phyloP scores from a whole-genome alignment of 1,284 basidiomycete species.

The Trichosporon faecale region DNA sequence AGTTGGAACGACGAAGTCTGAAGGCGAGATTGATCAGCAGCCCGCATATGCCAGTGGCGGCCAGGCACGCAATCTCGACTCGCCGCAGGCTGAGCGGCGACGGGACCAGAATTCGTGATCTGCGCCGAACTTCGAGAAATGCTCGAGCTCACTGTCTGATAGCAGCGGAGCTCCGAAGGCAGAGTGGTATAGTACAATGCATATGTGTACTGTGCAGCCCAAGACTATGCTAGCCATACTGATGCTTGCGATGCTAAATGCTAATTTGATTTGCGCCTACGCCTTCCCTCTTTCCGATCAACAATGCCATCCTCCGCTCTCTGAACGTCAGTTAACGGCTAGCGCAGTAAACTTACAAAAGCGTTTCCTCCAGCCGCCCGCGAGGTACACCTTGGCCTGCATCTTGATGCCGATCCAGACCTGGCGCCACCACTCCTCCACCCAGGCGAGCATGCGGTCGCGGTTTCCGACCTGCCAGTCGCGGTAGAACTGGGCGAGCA shows the following conservation, averaged over 20 bases:
- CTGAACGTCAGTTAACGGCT: background rate
- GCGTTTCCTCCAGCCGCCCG: constrained; percentile 5
- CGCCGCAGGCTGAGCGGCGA: background rate
- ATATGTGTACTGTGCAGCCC: constrained; percentile 9
- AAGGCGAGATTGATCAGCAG: constrained; percentile 8
- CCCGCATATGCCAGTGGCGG: background rate
- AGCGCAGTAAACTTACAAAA: background rate
- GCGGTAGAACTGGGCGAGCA: constrained; percentile 44
- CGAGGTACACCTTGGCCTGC: constrained; percentile 36
- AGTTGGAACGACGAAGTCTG: constrained; percentile 1
- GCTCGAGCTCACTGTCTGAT: background rate
- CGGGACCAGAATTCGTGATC: background rate
- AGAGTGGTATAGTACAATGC: constrained; percentile 11
- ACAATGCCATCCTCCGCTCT: background rate
- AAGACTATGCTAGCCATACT: constrained; percentile 1
- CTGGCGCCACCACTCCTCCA: constrained; percentile 48
- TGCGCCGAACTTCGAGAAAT: background rate
- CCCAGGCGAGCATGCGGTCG: constrained; percentile 38
- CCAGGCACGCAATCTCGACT: constrained; percentile 6
- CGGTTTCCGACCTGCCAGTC: constrained; percentile 48
- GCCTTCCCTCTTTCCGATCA: background rate
- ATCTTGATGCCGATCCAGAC: constrained; percentile 44
- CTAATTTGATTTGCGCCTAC: background rate
- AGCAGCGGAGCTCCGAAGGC: background rate
- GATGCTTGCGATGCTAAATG: background rate